Evolutionary conservation across 2,329 filamentous ascomycete species (phyloP), one percentile per base, ranked within the genome.

Genomic region (Ophiocordyceps camponoti-rufipedis): DNA sequence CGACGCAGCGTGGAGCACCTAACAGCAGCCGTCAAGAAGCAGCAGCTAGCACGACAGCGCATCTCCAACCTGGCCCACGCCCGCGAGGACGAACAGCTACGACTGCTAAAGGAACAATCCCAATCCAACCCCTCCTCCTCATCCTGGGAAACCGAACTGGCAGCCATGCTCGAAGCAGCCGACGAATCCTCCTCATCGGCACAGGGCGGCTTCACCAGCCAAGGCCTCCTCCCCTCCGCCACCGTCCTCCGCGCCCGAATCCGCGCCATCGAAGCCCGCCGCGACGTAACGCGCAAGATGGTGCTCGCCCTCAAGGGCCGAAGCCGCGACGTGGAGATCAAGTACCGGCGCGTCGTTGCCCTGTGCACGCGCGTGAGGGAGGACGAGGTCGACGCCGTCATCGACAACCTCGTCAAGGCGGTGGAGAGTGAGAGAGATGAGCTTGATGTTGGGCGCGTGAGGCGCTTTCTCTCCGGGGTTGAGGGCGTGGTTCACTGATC

Each of bases 341-440:
- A 91, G 62, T 95, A 95, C 59, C 75, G 87, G 28, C 83, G 82
- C 52, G 85, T 96, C 29, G 86, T 98, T 23, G 79, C 82, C 45
- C 67, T 95, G 12, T 95, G 89, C 58, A 94, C 87, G 0, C 80
- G 78, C 9, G 83, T 88, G 32, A 72, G 77, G 1, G 86, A 93
- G 49, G 71, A 72, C 9, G 75, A 85, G 47, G 83, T 96, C 13
- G 91, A 96, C 53, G 75, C 76, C 47, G 75, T 87, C 44, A 70
- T 95, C 0, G 84, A 86, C 45, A 78, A 79, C 3, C 67, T 98
- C 41, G 75, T 93, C 42, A 78, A 85, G 50, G 91, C 91, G 2
- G 82, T 96, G 3, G 89, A 94, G 62, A 94, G 87, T 55, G 88
- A 95, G 59, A 75, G 72, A 46, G 74, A 77, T 8, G 82, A 85